Conservation (phyloP, 1,284 basidiomycete species). For the Laetiporus sulphureus region DNA sequence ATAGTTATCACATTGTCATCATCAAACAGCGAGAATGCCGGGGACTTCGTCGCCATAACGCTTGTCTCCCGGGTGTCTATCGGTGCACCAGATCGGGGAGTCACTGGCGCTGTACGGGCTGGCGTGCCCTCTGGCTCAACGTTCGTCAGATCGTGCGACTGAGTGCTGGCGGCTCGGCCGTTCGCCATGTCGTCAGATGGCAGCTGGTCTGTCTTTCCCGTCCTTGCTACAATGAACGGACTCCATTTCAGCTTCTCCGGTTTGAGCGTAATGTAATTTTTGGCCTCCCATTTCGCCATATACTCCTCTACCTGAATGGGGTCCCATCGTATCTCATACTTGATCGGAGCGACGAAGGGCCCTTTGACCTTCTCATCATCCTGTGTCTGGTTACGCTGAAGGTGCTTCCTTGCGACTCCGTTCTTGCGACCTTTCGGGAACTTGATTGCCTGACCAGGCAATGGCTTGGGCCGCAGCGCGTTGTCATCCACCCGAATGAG, state of each 20-base stretch:
- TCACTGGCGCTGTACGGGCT: neutral
- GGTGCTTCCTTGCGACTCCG: constrained; percentile 52
- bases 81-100: constrained; percentile 1
- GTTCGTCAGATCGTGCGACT: constrained; percentile 10
- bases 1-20: constrained; percentile 22
- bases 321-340: constrained; percentile 79
- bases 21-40: constrained; percentile 22
- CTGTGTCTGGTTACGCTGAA: constrained; percentile 52
- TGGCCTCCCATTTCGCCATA: constrained; percentile 67
- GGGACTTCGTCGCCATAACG: constrained; percentile 11
- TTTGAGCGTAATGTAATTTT: constrained; percentile 76
- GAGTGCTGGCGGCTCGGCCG: constrained; percentile 14
- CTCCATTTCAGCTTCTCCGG: constrained; percentile 93
- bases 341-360: constrained; percentile 61
- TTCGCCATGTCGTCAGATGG: constrained; percentile 23
- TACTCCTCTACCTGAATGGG: constrained; percentile 61
- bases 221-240: constrained; percentile 77
- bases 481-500: constrained; percentile 65
- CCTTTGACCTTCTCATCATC: constrained; percentile 39
- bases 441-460: constrained; percentile 71
- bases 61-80: constrained; percentile 1
- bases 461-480: constrained; percentile 45
- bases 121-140: constrained; percentile 1
- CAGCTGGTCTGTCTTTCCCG: constrained; percentile 36
- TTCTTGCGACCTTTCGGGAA: constrained; percentile 64